These are phyloP conservation scores for Rhodotorula diobovata DNA, from an alignment of 768 basidiomycete genomes.

Conservation along the genomic window DNA sequence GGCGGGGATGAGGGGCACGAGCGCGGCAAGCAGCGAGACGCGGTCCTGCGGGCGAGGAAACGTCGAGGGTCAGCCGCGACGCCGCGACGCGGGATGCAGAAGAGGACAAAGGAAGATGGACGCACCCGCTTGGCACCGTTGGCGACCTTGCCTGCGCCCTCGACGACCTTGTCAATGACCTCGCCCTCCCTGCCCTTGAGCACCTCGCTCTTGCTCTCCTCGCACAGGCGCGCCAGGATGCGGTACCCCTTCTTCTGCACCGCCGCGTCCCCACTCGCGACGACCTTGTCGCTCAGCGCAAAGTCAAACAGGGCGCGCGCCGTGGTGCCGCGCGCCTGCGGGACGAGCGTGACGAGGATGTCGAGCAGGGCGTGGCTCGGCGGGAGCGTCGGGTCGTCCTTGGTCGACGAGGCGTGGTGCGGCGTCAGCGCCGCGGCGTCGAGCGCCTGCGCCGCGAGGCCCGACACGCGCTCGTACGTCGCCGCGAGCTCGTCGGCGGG, in stretches of 20 bases:
- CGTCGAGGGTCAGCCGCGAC: too few relatives aligned
- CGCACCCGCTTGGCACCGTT: slow-evolving; percentile 81
- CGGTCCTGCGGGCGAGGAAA: slow-evolving; percentile 79
- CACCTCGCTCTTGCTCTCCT: slow-evolving; percentile 50
- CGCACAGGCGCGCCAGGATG: slow-evolving; percentile 69
- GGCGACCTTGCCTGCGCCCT: slow-evolving; percentile 60
- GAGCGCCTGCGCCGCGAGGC: slow-evolving; percentile 65
- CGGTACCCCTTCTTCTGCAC: slow-evolving; percentile 96
- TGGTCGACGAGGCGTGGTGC: slow-evolving; percentile 19
- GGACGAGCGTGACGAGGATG: slow-evolving; percentile 67
- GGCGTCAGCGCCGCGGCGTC: slow-evolving; percentile 41
- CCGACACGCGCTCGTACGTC: slow-evolving; percentile 72
- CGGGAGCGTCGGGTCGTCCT: slow-evolving; percentile 42
- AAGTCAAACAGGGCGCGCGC: slow-evolving; percentile 31
- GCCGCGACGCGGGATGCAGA: too few relatives aligned
- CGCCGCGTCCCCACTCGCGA: slow-evolving; percentile 72
- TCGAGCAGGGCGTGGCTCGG: slow-evolving; percentile 64
- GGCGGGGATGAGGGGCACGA: slow-evolving; percentile 66
- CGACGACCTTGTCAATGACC: slow-evolving; percentile 64
- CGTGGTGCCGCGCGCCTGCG: slow-evolving; percentile 7
- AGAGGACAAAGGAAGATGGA: not conserved
- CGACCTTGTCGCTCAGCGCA: slow-evolving; percentile 58
- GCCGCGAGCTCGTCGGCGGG: slow-evolving; percentile 63
- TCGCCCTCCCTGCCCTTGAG: slow-evolving; percentile 54
- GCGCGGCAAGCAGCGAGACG: slow-evolving; percentile 63